A percentile compares a stretch with the other conserved stretches of the same genome.
Evolutionary conservation across 495 filamentous ascomycete genomes (phyloP).

Genomic region (Aspergillus heteromorphus): DNA sequence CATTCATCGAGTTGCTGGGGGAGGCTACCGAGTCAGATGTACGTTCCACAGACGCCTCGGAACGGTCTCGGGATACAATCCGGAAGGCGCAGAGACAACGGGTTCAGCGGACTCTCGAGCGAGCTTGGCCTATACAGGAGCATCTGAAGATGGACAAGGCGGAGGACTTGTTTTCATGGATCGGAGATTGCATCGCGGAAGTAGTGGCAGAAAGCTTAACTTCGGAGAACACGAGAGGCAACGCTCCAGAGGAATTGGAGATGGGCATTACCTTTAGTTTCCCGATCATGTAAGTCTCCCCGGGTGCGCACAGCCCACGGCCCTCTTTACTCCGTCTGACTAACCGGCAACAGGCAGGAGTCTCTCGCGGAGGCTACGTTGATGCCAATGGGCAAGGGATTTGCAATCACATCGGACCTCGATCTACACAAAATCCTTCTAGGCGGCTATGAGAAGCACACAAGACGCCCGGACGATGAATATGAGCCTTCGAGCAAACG

Average conservation of each 20-base stretch:
- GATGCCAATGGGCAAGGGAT: constrained; percentile 87
- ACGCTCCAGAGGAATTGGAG: constrained; percentile 52
- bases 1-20: constrained; percentile 66
- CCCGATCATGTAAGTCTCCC: constrained; percentile 62
- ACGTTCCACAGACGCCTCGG: constrained; percentile 28
- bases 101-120: constrained; percentile 58
- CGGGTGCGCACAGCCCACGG: neutral
- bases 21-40: constrained; percentile 33
- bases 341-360: constrained; percentile 52
- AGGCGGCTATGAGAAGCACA: constrained; percentile 61
- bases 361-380: constrained; percentile 69
- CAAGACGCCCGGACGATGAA: constrained; percentile 40
- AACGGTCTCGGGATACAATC: constrained; percentile 37
- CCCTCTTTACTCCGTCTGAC: constrained; percentile 6
- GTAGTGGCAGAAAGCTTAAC: constrained; percentile 55
- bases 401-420: constrained; percentile 66
- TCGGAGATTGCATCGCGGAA: constrained; percentile 68
- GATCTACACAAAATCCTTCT: constrained; percentile 66
- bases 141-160: constrained; percentile 72
- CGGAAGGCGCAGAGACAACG: constrained; percentile 44
- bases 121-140: constrained; percentile 73
- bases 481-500: constrained; percentile 39
- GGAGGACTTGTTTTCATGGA: constrained; percentile 73
- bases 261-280: constrained; percentile 86
- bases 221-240: constrained; percentile 37